Conservation (phyloP, 2,329 filamentous ascomycete species). For the Penicillium sp. region DNA sequence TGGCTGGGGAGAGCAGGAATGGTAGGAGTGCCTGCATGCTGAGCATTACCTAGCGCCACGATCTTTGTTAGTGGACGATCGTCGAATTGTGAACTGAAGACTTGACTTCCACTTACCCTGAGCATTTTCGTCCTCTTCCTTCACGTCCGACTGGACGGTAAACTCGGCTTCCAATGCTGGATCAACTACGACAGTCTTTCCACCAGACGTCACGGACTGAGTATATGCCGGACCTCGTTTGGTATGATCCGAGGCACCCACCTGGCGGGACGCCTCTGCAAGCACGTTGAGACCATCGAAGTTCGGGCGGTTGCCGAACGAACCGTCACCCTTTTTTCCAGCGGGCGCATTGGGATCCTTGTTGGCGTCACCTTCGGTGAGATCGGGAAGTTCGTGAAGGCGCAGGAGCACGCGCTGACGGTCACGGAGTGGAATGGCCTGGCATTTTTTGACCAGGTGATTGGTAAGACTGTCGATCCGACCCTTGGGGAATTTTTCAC, state of each 20-base stretch:
- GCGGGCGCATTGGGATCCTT: slow-evolving; percentile 44
- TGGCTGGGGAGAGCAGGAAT: slow-evolving; percentile 40
- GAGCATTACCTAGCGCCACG: slow-evolving; percentile 32
- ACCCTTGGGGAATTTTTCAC: slow-evolving; percentile 87
- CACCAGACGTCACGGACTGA: slow-evolving; percentile 46
- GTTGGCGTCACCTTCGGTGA: slow-evolving; percentile 46
- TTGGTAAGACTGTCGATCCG: slow-evolving; percentile 79
- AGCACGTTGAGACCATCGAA: slow-evolving; percentile 85
- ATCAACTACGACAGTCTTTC: slow-evolving; percentile 48
- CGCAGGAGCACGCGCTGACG: slow-evolving; percentile 74
- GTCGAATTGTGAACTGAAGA: not conserved
- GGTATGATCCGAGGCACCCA: slow-evolving; percentile 59
- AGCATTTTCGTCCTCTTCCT: slow-evolving; percentile 24
- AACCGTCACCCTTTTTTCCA: slow-evolving; percentile 45
- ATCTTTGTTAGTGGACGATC: slow-evolving; percentile 21
- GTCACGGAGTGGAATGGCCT: slow-evolving; percentile 73
- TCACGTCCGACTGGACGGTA: slow-evolving; percentile 38
- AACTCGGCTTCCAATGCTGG: slow-evolving; percentile 48
- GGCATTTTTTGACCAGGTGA: slow-evolving; percentile 86
- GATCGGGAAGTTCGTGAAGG: slow-evolving; percentile 69
- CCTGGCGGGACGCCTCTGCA: slow-evolving; percentile 82
- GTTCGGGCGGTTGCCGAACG: slow-evolving; percentile 58
- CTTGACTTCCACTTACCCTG: slow-evolving; percentile 17
- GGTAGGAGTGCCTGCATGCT: slow-evolving; percentile 35
- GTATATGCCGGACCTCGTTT: slow-evolving; percentile 46